Evolutionary conservation across 1,139 yeast genomes (phyloP).

Genomic region (Pichia sp.): DNA sequence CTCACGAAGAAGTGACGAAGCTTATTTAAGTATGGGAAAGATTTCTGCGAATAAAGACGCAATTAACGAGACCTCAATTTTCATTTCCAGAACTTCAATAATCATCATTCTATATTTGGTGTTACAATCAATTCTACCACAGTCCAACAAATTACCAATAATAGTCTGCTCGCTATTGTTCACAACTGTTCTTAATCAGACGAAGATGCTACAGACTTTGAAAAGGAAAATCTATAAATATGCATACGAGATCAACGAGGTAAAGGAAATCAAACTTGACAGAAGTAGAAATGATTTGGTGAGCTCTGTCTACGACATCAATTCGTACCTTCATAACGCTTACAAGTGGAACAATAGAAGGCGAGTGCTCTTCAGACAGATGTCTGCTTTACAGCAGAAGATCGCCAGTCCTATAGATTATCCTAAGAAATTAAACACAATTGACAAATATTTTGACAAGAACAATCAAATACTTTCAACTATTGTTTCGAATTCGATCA

Average conservation of each 20-base stretch:
- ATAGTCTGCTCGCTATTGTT: slow-evolving; percentile 29
- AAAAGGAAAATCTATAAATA: slow-evolving; percentile 22
- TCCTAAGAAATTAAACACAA: slow-evolving; percentile 43
- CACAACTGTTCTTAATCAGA: slow-evolving; percentile 32
- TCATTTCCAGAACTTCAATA: slow-evolving; percentile 22
- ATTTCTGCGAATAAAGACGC: slow-evolving; percentile 4
- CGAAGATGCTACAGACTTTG: slow-evolving; percentile 27
- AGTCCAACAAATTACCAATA: slow-evolving; percentile 30
- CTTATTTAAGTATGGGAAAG: slow-evolving; percentile 8
- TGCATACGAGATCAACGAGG: slow-evolving; percentile 18
- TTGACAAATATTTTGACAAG: slow-evolving; percentile 42
- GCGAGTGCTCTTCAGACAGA: slow-evolving; percentile 41
- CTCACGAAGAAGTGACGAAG: not conserved
- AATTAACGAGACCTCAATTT: slow-evolving; percentile 12
- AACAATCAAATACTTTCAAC: slow-evolving; percentile 47
- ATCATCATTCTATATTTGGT: slow-evolving; percentile 21
- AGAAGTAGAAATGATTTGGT: slow-evolving; percentile 38
- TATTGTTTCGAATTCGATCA: slow-evolving; percentile 42
- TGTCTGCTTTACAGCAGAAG: slow-evolving; percentile 55
- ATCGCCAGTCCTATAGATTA: slow-evolving; percentile 46
- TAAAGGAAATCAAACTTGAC: slow-evolving; percentile 10
- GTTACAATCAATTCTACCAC: slow-evolving; percentile 14
- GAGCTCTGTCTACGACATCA: slow-evolving; percentile 50
- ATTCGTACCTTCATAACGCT: slow-evolving; percentile 41
- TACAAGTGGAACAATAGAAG: slow-evolving; percentile 45